phyloP scores from a whole-genome alignment of 2,329 filamentous ascomycete genomes.

The Aspergillus ochraceus region DNA sequence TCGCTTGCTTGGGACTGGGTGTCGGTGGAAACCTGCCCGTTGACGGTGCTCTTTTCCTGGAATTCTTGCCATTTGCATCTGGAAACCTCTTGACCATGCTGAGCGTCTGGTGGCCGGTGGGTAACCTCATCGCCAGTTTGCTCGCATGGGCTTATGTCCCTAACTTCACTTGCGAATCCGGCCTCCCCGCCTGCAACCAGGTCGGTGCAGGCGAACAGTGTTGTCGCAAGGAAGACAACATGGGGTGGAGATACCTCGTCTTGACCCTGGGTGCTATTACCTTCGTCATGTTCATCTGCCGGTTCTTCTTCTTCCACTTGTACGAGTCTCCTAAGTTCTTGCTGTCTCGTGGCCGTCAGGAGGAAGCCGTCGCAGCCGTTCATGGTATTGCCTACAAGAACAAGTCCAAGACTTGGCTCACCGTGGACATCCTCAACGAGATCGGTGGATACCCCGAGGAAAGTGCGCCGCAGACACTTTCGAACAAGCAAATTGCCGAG shows the following conservation, averaged over 20 bases:
- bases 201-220: conserved; percentile 30
- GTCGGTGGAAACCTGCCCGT: conserved; percentile 77
- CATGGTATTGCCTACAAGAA: conserved; percentile 77
- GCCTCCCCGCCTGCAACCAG: conserved; percentile 32
- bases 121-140: conserved; percentile 66
- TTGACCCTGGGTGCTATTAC: conserved; percentile 70
- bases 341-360: conserved; percentile 71
- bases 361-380: conserved; percentile 76
- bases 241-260: conserved; percentile 75
- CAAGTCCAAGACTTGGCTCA: conserved; percentile 69
- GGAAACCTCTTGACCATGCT: conserved; percentile 73
- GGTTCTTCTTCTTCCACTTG: conserved; percentile 77
- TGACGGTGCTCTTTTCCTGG: conserved; percentile 78
- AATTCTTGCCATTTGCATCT: conserved; percentile 76
- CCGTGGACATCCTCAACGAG: conserved; percentile 64
- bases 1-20: conserved; percentile 64
- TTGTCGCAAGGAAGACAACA: conserved; percentile 56
- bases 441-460: conserved; percentile 52
- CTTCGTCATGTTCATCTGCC: conserved; percentile 73
- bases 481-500: conserved; percentile 52
- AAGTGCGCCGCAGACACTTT: conserved; percentile 41
- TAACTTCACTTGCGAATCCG: conserved; percentile 56
- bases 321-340: conserved; percentile 86
- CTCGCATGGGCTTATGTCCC: conserved; percentile 76
- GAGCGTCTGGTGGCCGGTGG: conserved; percentile 86